Evolutionary conservation across 768 basidiomycete species (phyloP).

Genomic region (Chalciporus pseudorubinellus): DNA sequence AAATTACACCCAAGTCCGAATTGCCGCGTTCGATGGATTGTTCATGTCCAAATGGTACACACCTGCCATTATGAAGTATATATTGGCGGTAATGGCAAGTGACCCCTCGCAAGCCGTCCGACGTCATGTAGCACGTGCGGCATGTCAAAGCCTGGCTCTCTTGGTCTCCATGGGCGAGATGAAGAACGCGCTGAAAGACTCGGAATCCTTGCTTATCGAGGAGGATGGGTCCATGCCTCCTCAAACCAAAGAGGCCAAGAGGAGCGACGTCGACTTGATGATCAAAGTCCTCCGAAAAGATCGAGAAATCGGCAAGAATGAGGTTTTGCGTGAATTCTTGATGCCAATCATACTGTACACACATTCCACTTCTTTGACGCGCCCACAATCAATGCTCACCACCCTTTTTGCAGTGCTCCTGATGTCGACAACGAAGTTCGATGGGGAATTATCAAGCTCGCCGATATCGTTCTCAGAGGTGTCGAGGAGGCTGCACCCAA

Average conservation of each 20-base stretch:
- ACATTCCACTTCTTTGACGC: conserved; percentile 1
- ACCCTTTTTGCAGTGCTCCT: conserved; percentile 50
- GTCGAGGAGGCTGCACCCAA: conserved; percentile 83
- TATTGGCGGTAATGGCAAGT: conserved; percentile 80
- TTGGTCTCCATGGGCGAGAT: conserved; percentile 90
- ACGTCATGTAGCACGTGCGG: conserved; percentile 81
- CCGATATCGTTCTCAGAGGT: conserved; percentile 83
- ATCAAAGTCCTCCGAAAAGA: conserved; percentile 88
- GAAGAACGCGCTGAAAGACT: conserved; percentile 69
- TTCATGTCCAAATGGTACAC: conserved; percentile 88
- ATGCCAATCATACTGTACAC: conserved; percentile 80
- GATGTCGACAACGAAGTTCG: conserved; percentile 86
- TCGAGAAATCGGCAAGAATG: conserved; percentile 78
- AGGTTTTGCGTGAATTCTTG: conserved; percentile 72
- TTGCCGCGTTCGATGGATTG: conserved; percentile 92
- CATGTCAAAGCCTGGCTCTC: conserved; percentile 84
- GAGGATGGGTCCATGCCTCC: conserved; percentile 77
- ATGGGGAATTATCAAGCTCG: conserved; percentile 88
- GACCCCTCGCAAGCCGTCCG: conserved; percentile 83
- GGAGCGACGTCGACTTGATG: conserved; percentile 79
- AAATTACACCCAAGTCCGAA: conserved; percentile 87
- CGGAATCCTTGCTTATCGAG: conserved; percentile 78
- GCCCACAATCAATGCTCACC: neutral
- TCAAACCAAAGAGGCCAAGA: conserved; percentile 72
- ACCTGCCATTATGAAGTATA: conserved; percentile 80